Evolutionary conservation across 2,329 filamentous ascomycete genomes (phyloP).

Genomic region (Diatrype stigma): DNA sequence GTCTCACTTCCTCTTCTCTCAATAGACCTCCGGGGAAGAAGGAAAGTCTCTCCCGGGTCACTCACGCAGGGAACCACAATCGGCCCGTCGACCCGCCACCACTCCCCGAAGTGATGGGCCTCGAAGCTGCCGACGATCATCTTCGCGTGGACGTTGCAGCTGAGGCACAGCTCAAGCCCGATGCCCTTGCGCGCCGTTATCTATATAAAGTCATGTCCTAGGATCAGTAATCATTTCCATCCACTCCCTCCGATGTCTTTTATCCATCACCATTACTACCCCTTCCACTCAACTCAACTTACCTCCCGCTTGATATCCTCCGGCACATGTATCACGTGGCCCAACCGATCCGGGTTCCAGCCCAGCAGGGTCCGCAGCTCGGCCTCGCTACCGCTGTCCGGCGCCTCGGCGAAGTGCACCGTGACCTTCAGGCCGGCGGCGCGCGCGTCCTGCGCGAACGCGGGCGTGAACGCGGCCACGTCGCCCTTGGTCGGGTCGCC

Average conservation of each 20-base stretch:
- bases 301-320: constrained; percentile 55
- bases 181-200: constrained; percentile 37
- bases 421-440: constrained; percentile 57
- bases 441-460: constrained; percentile 57
- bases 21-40: not conserved
- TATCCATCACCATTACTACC: not conserved
- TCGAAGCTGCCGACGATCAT: constrained; percentile 63
- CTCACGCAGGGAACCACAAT: constrained; percentile 66
- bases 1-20: not conserved
- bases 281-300: constrained; percentile 4
- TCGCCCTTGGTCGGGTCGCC: constrained; percentile 66
- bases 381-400: constrained; percentile 47
- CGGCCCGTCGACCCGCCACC: constrained; percentile 55
- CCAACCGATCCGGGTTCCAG: constrained; percentile 65
- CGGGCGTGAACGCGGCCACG: constrained; percentile 53
- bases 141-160: constrained; percentile 74
- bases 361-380: constrained; percentile 63
- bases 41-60: constrained; percentile 21
- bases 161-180: constrained; percentile 72
- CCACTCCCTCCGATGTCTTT: no score
- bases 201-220: no score
- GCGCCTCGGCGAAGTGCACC: constrained; percentile 73
- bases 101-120: constrained; percentile 75
- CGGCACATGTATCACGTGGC: constrained; percentile 74
- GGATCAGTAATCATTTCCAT: no score